Percentiles rank a stretch among this genome's conserved stretches.
These are phyloP conservation scores for Ascosphaera aggregata DNA, from an alignment of 2,329 filamentous ascomycete genomes.

Conservation along the genomic window DNA sequence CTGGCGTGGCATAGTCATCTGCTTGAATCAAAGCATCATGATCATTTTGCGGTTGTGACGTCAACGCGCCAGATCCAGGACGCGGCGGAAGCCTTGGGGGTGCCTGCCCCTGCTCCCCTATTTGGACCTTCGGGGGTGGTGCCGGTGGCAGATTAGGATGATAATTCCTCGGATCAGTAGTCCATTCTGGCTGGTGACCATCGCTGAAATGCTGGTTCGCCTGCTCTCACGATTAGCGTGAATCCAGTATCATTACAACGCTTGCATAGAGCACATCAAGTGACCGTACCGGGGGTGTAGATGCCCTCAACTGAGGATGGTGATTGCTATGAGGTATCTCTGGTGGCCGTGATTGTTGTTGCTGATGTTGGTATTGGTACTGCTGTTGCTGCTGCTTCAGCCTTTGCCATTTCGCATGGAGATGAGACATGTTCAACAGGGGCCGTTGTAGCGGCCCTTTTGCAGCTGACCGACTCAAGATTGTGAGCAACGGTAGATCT, in stretches of 20 bases:
- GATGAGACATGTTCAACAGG: background rate
- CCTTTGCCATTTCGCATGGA: background rate
- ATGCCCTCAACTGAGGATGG: background rate
- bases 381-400: conserved; percentile 2
- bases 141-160: background rate
- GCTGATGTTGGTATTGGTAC: conserved; percentile 4
- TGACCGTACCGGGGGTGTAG: background rate
- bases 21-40: too few relatives aligned
- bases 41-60: too few relatives aligned
- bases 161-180: background rate
- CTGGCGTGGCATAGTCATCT: too few relatives aligned
- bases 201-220: background rate
- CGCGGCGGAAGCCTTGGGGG: background rate
- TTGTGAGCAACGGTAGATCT: too few relatives aligned
- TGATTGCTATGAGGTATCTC: conserved; percentile 4
- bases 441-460: conserved; percentile 3
- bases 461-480: too few relatives aligned
- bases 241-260: too few relatives aligned
- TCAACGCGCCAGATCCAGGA: background rate
- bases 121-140: background rate
- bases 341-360: conserved; percentile 8
- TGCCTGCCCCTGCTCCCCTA: background rate
- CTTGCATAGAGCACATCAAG: too few relatives aligned
- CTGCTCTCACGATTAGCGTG: background rate
- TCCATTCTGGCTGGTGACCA: background rate